Evolutionary conservation across 164 flowering plant species (phyloP).

Genomic region (Annona cherimola): DNA sequence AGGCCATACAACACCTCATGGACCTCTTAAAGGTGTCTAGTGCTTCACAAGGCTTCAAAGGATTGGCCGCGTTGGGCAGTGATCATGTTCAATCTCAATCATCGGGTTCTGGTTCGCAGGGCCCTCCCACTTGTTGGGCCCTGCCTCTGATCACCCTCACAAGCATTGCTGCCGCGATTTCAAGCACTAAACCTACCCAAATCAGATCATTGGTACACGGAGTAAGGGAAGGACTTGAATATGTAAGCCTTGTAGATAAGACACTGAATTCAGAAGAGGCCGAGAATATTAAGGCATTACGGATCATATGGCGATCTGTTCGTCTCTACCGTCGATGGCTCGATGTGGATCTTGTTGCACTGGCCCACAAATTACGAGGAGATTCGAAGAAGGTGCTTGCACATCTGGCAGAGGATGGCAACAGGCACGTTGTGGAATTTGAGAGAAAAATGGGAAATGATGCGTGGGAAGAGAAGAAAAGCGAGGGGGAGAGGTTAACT

Average conservation of each 20-base stretch:
- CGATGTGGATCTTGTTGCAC: not conserved
- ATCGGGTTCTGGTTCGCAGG: constrained; percentile 21
- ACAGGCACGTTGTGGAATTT: constrained; percentile 21
- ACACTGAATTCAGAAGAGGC: constrained; percentile 25
- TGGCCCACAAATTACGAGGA: not conserved
- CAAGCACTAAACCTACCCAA: constrained; percentile 18
- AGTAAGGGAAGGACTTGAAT: constrained; percentile 41
- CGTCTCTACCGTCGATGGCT: not conserved
- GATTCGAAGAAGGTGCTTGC: not conserved
- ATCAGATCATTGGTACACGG: constrained; percentile 20
- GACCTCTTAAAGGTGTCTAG: constrained; percentile 28
- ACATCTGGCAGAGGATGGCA: not conserved
- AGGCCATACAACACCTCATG: constrained; percentile 36
- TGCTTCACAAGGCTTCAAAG: no score
- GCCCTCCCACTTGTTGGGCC: constrained; percentile 61
- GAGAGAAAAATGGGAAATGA: constrained; percentile 13
- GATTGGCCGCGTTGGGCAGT: no score
- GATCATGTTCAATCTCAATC: constrained; percentile 36
- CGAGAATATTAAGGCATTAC: constrained; percentile 30
- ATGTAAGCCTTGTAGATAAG: constrained; percentile 34
- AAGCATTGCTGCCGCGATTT: constrained; percentile 50
- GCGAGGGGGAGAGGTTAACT: constrained; percentile 8
- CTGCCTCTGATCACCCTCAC: constrained; percentile 64
- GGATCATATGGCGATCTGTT: not conserved
- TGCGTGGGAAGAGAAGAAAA: constrained; percentile 26